phyloP scores from a whole-genome alignment of 2,329 filamentous ascomycete genomes.

The Colletotrichum endophyticum region DNA sequence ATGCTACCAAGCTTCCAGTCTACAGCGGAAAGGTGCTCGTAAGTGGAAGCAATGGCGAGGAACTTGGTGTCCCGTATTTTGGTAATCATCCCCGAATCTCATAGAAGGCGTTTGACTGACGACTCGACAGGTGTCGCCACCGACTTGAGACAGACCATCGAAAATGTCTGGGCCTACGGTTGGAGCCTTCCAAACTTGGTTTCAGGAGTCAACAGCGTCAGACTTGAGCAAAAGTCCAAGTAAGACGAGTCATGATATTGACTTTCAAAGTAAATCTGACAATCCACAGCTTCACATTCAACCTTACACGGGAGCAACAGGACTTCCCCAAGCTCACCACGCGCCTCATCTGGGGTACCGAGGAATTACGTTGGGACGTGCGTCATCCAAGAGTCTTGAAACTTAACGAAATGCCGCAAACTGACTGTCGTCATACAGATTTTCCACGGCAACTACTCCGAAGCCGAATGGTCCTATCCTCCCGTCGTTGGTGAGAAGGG shows the following conservation, averaged over 20 bases:
- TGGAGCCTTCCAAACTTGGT: background rate
- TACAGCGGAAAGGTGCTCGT: slow-evolving; percentile 38
- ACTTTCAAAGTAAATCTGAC: background rate
- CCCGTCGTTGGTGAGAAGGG: slow-evolving; percentile 39
- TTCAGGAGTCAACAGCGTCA: background rate
- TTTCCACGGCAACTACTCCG: slow-evolving; percentile 41
- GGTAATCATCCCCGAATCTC: slow-evolving; percentile 2
- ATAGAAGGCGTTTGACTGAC: background rate
- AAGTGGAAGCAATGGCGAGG: slow-evolving; percentile 33
- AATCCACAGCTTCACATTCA: slow-evolving; percentile 5
- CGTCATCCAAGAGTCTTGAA: background rate
- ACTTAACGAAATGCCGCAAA: rapidly evolving
- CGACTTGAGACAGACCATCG: slow-evolving; percentile 12
- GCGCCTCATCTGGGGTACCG: slow-evolving; percentile 14
- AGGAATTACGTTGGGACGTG: slow-evolving; percentile 29
- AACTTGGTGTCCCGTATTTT: slow-evolving; percentile 35
- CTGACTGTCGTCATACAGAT: slow-evolving; percentile 23
- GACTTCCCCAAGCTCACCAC: slow-evolving; percentile 18
- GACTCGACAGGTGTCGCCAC: background rate
- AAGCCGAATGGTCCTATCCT: slow-evolving; percentile 46
- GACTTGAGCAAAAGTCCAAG: background rate
- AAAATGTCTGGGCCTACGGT: slow-evolving; percentile 1
- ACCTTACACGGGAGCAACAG: background rate
- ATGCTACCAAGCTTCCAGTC: slow-evolving; percentile 31
- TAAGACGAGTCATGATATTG: rapidly evolving